These are phyloP conservation scores for Volvox africanus DNA, from an alignment of 139 green algal genomes.

Conservation along the genomic window DNA sequence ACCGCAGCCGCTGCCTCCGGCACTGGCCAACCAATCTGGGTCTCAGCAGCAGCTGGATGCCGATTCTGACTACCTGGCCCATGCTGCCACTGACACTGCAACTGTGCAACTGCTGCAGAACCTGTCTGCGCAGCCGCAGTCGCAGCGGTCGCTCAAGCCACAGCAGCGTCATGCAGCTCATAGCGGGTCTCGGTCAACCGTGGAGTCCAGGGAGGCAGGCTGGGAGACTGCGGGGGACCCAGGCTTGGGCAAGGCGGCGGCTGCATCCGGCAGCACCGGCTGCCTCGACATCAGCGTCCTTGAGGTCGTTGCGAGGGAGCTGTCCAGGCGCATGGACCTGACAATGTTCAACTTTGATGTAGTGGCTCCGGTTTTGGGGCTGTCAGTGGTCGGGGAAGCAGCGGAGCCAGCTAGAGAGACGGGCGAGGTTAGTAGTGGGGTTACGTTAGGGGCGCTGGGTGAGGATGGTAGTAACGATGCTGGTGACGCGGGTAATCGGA, in stretches of 20 bases:
- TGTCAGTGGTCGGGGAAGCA: no score
- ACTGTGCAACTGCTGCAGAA: background rate
- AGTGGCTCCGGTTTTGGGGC: constrained; percentile 1
- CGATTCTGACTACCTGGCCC: background rate
- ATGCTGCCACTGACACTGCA: background rate
- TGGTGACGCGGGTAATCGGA: background rate
- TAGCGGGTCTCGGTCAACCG: no score
- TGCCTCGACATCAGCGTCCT: background rate
- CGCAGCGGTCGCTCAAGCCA: no score
- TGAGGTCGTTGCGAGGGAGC: background rate
- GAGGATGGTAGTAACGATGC: background rate
- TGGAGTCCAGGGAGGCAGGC: no score
- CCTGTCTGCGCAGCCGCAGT: background rate
- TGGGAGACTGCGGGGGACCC: no score
- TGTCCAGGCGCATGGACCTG: background rate
- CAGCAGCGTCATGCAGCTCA: no score
- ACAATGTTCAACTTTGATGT: constrained; percentile 52
- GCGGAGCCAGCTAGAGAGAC: no score
- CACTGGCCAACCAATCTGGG: no score
- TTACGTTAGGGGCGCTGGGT: background rate
- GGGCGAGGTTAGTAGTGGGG: background rate
- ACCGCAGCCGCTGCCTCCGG: no score
- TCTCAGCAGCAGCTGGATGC: background rate
- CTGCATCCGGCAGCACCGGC: no score
- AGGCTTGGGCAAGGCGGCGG: no score